Percentiles rank a stretch among this genome's conserved stretches.
phyloP scores from a whole-genome alignment of 768 basidiomycete genomes.

The Lepiota venenata region DNA sequence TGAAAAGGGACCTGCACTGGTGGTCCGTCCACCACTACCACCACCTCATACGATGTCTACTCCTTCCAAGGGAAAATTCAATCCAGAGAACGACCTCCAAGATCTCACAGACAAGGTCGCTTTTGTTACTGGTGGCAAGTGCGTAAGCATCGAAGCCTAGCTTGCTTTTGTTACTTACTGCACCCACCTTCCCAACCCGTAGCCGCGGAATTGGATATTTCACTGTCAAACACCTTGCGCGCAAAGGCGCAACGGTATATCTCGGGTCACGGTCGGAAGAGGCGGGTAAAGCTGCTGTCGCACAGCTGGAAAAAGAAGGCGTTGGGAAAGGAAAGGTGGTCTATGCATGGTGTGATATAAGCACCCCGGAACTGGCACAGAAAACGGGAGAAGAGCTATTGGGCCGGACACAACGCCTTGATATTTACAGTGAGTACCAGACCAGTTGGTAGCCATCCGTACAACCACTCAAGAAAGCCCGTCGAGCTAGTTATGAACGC shows the following conservation, averaged over 20 bases:
- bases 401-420: slow-evolving; percentile 41
- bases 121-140: slow-evolving; percentile 57
- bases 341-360: slow-evolving; percentile 45
- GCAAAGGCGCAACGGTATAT: slow-evolving; percentile 52
- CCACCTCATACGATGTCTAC: no score
- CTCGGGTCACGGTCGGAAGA: slow-evolving; percentile 42
- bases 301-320: slow-evolving; percentile 35
- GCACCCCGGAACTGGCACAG: slow-evolving; percentile 36
- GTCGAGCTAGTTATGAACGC: background rate
- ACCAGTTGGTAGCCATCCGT: background rate
- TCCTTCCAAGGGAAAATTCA: slow-evolving; percentile 21
- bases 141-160: slow-evolving; percentile 11
- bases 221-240: slow-evolving; percentile 45
- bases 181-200: background rate
- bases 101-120: slow-evolving; percentile 44
- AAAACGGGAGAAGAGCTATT: slow-evolving; percentile 38
- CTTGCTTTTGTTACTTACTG: background rate
- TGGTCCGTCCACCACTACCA: no score
- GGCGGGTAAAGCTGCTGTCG: slow-evolving; percentile 42
- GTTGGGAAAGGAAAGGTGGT: slow-evolving; percentile 37
- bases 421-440: slow-evolving; percentile 39
- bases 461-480: background rate
- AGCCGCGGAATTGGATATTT: slow-evolving; percentile 38
- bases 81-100: slow-evolving; percentile 31
- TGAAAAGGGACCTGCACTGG: no score